A percentile compares a stretch with the other conserved stretches of the same genome.
Evolutionary conservation across 371 early-diverging fungal species (phyloP).

Genomic region (Mortierella sp.): DNA sequence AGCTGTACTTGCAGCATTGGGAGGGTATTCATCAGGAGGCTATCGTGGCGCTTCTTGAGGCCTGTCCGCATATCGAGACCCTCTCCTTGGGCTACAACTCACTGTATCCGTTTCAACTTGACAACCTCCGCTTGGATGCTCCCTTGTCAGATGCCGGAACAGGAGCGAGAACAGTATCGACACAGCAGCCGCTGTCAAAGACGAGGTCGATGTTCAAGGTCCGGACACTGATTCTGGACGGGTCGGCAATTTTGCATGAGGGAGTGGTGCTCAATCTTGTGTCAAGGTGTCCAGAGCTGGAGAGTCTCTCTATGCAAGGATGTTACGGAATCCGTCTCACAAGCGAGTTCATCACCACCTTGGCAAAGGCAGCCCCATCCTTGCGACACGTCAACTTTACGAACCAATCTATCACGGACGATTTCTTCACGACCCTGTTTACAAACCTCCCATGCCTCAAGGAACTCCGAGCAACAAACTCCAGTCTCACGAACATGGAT

Average conservation of each 20-base stretch:
- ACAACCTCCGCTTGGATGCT: constrained; percentile 11
- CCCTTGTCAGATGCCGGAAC: not conserved
- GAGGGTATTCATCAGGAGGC: constrained; percentile 33
- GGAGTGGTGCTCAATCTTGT: constrained; percentile 30
- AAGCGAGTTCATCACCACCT: constrained; percentile 8
- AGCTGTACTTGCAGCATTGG: constrained; percentile 45
- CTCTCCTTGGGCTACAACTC: constrained; percentile 39
- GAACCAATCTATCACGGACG: constrained; percentile 29
- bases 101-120: constrained; percentile 36
- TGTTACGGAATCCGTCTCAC: constrained; percentile 42
- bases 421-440: constrained; percentile 26
- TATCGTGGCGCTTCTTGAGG: constrained; percentile 16
- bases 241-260: constrained; percentile 36
- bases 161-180: not conserved
- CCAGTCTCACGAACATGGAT: constrained; percentile 22
- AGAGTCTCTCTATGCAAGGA: constrained; percentile 30
- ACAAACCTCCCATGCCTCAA: constrained; percentile 11
- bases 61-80: constrained; percentile 27
- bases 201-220: constrained; percentile 20
- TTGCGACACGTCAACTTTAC: constrained; percentile 27
- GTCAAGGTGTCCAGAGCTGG: constrained; percentile 34
- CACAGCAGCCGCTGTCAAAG: not conserved
- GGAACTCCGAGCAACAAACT: constrained; percentile 20
- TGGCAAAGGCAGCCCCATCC: constrained; percentile 15
- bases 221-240: constrained; percentile 27